Evolutionary conservation across 495 filamentous ascomycete species (phyloP).

Genomic region (Penicillium salamii): DNA sequence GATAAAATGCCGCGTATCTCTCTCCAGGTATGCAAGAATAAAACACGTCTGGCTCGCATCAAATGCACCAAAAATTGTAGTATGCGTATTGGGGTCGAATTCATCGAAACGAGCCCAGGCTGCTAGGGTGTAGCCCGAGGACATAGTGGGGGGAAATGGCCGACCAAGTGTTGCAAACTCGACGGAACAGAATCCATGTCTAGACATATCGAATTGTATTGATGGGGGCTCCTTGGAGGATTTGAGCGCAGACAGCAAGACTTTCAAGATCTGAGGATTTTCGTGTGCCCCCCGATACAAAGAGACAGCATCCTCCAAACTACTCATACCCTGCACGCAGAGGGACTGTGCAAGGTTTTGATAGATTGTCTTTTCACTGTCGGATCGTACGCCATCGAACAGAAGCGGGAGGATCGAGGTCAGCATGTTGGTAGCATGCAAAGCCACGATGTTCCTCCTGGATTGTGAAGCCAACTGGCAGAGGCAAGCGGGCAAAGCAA

Average conservation of each 20-base stretch:
- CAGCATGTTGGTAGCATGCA: slow-evolving; percentile 76
- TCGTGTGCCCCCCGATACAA: slow-evolving; percentile 65
- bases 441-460: slow-evolving; percentile 67
- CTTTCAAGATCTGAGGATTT: slow-evolving; percentile 61
- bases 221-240: slow-evolving; percentile 72
- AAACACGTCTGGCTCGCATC: slow-evolving; percentile 93
- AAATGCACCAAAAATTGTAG: slow-evolving; percentile 93
- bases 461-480: slow-evolving; percentile 53
- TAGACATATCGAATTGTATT: slow-evolving; percentile 90
- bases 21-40: slow-evolving; percentile 88
- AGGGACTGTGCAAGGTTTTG: slow-evolving; percentile 43
- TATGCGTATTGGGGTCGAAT: slow-evolving; percentile 82
- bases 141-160: slow-evolving; percentile 72
- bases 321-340: slow-evolving; percentile 60
- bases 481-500: slow-evolving; percentile 41
- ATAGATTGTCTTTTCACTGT: slow-evolving; percentile 55
- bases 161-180: slow-evolving; percentile 81
- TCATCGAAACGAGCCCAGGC: slow-evolving; percentile 84
- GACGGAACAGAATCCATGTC: slow-evolving; percentile 82
- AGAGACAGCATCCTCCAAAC: slow-evolving; percentile 73
- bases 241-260: slow-evolving; percentile 71
- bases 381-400: slow-evolving; percentile 49
- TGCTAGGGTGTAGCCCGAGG: slow-evolving; percentile 82
- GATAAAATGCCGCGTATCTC: slow-evolving; percentile 92
- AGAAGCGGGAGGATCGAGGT: slow-evolving; percentile 67